These are phyloP conservation scores for Rhizophora mangle DNA, from an alignment of 345 rosid genomes.

Conservation along the genomic window DNA sequence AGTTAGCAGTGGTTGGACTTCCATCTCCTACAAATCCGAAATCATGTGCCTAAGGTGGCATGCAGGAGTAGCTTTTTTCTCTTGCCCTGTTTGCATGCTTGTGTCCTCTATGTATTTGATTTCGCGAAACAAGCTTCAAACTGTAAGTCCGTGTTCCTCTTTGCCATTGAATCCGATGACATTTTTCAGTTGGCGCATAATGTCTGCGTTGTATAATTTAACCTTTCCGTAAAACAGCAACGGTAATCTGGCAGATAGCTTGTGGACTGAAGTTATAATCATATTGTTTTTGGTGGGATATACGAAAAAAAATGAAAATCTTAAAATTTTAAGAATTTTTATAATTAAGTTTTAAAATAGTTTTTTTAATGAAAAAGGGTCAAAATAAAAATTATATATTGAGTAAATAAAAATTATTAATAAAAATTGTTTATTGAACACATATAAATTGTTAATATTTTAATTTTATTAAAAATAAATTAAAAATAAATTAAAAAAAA, in stretches of 20 bases:
- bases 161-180: not conserved
- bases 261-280: not conserved
- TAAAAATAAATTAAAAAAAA: too few species aligned
- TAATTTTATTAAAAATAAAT: too few species aligned
- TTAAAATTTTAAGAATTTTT: too few species aligned
- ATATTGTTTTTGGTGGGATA: too few species aligned
- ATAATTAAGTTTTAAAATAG: too few species aligned
- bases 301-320: too few species aligned
- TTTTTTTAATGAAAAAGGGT: too few species aligned
- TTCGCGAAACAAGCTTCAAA: not conserved
- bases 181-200: not conserved
- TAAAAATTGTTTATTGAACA: too few species aligned
- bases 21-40: not conserved
- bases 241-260: not conserved
- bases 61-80: not conserved
- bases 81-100: not conserved
- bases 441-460: too few species aligned
- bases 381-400: too few species aligned
- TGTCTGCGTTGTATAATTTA: not conserved
- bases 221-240: not conserved
- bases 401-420: too few species aligned
- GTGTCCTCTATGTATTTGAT: not conserved
- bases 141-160: not conserved
- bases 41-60: not conserved
- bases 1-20: constrained; percentile 29